Evolutionary conservation across 768 basidiomycete genomes (phyloP), one percentile per base, ranked within the genome.

Genomic region (Amanita phalloides): DNA sequence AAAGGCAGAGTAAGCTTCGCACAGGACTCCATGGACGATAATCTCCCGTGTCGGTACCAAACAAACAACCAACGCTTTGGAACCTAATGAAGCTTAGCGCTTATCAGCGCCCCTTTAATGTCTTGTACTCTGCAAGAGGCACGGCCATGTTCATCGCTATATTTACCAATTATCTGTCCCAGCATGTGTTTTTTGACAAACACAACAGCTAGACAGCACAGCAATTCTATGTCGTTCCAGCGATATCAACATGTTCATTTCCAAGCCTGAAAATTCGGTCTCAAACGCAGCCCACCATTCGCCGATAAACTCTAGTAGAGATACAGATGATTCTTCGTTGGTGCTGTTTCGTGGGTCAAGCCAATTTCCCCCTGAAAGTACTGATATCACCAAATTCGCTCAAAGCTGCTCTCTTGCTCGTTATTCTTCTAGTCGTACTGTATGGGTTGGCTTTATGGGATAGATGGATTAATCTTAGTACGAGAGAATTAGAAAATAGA

Each of bases 381-480:
- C 45, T 14, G 35, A 42, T 17, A 13, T 47, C 1, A 30, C 17
- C 21, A 46, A 37, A 10, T n/a, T 48, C 4, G 7, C 25, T 9
- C 55, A 4, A 45, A 66, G 64, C 56, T 37, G 58, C 61, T 25
- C 49, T 63, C 0, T 30, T 66, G 3, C 60, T 69, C 36, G 37
- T 69, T 3, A 53, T 65, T 9, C 47, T 68, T 13, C 45, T 67
- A 32, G 61, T 70, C 11, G 52, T 60, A 10, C 66, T 69, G 45
- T 70, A 71, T 37, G 64, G 61, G 5, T 53, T 69, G 35, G 68
- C 69, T 17, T 58, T 70, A 11, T 70, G 68, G 66, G 70, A 71
- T 48, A 57, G 67, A 45, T 71, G 68, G 67, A 53, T 64, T 35
- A 55, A 58, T 38, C 57, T 71, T 10, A 65, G 54, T 49, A 37